phyloP scores from a whole-genome alignment of 140 eudicot species.

The Stevia rebaudiana region DNA sequence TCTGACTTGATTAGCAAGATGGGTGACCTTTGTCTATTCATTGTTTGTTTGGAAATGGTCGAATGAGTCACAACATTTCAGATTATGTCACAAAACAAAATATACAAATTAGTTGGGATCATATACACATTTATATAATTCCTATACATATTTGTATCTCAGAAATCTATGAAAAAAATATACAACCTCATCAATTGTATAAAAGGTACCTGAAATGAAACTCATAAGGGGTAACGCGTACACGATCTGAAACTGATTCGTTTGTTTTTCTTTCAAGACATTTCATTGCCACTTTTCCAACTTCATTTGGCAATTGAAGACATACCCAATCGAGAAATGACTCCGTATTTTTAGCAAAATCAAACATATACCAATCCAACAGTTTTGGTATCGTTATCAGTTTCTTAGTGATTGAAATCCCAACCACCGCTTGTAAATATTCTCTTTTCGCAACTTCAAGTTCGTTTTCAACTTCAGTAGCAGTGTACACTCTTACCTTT shows the following conservation, averaged over 20 bases:
- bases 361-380: constrained; percentile 81
- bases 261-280: constrained; percentile 49
- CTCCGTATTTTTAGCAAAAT: constrained; percentile 71
- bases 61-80: too few species aligned
- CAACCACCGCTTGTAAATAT: constrained; percentile 71
- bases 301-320: constrained; percentile 69
- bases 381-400: constrained; percentile 52
- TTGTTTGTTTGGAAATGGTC: too few species aligned
- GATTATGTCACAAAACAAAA: too few species aligned
- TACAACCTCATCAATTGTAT: constrained; percentile 21
- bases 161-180: neutral
- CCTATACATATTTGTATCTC: constrained; percentile 4
- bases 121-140: neutral
- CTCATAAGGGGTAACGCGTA: constrained; percentile 63
- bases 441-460: constrained; percentile 71
- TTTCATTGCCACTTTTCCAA: constrained; percentile 61
- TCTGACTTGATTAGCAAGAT: too few species aligned
- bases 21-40: too few species aligned
- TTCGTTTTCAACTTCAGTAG: constrained; percentile 56
- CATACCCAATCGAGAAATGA: constrained; percentile 77
- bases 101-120: neutral
- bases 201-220: constrained; percentile 79
- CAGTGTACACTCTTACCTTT: constrained; percentile 77
- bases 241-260: constrained; percentile 37
- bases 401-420: constrained; percentile 47